A percentile compares a stretch with the other conserved stretches of the same genome.
Evolutionary conservation across 2,329 filamentous ascomycete genomes (phyloP).

Genomic region (Hypoxylon rubiginosum): DNA sequence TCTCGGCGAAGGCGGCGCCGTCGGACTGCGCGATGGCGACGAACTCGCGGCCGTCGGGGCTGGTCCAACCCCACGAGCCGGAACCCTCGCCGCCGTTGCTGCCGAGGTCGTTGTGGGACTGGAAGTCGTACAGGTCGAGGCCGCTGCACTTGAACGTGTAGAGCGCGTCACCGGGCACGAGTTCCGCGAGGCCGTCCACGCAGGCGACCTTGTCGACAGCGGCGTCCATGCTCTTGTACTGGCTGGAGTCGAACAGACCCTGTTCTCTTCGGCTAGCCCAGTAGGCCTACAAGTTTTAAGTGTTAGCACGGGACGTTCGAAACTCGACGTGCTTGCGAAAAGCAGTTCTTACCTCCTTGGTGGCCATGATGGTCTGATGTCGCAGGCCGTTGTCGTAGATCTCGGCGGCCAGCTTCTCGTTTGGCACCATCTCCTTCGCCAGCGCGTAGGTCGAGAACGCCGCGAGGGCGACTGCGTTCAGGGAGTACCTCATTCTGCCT

Average conservation of each 20-base stretch:
- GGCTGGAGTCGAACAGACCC: conserved; percentile 47
- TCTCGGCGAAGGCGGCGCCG: conserved; percentile 67
- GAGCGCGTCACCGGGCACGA: conserved; percentile 45
- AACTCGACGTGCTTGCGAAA: not conserved
- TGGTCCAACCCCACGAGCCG: conserved; percentile 67
- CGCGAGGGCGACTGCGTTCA: conserved; percentile 47
- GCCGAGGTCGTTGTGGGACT: conserved; percentile 54
- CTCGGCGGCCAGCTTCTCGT: conserved; percentile 48
- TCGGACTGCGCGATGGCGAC: conserved; percentile 67
- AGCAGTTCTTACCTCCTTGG: conserved; percentile 45
- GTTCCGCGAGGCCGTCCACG: conserved; percentile 47
- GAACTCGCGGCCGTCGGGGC: conserved; percentile 66
- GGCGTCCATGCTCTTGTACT: conserved; percentile 50
- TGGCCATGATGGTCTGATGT: conserved; percentile 51
- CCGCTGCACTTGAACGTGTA: conserved; percentile 51
- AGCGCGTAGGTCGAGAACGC: conserved; percentile 46
- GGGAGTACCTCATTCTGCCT: conserved; percentile 49
- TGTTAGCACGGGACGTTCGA: conserved; percentile 6
- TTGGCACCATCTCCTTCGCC: conserved; percentile 51
- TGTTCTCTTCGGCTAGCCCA: conserved; percentile 49
- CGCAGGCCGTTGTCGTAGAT: conserved; percentile 52
- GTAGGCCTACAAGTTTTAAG: conserved; percentile 43
- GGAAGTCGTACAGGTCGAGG: conserved; percentile 56
- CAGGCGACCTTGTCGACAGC: conserved; percentile 44
- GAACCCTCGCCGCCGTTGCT: conserved; percentile 53